Conservation (phyloP, 176 grass and related monocot species). For the Paspalum notatum region DNA sequence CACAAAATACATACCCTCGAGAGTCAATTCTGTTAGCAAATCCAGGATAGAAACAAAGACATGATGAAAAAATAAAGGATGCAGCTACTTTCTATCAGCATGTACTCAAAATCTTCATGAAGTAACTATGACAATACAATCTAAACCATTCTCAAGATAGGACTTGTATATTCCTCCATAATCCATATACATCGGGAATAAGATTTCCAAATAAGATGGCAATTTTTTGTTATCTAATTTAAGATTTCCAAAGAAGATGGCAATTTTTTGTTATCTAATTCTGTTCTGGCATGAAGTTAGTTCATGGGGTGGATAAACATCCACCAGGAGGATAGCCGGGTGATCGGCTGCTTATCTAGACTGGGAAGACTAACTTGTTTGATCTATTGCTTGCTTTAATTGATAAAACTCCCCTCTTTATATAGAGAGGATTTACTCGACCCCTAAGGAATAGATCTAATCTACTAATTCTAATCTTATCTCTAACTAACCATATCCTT, state of each 20-base stretch:
- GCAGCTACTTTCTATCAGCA: background rate
- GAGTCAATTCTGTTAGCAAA: background rate
- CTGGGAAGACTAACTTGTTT: too few relatives aligned
- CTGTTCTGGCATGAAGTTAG: background rate
- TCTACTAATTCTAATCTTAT: too few relatives aligned
- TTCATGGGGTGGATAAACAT: too few relatives aligned
- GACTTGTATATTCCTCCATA: slow-evolving; percentile 32
- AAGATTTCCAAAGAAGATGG: slow-evolving; percentile 20
- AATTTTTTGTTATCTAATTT: too few relatives aligned
- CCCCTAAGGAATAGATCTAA: too few relatives aligned
- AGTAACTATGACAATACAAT: background rate
- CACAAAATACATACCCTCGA: background rate
- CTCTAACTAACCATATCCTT: too few relatives aligned
- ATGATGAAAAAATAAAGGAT: background rate
- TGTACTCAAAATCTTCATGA: slow-evolving; percentile 10
- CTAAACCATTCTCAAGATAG: background rate
- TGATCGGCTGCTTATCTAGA: too few relatives aligned
- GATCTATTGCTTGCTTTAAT: too few relatives aligned
- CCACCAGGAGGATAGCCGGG: too few relatives aligned
- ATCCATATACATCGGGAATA: slow-evolving; percentile 18
- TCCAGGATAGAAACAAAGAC: background rate
- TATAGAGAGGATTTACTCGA: too few relatives aligned
- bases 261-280: slow-evolving; percentile 8
- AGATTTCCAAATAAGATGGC: slow-evolving; percentile 23
- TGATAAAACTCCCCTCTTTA: too few relatives aligned